Percentiles rank a stretch among this genome's conserved stretches.
Evolutionary conservation across 2,329 filamentous ascomycete genomes (phyloP).

Genomic region (Exophiala oligosperma): DNA sequence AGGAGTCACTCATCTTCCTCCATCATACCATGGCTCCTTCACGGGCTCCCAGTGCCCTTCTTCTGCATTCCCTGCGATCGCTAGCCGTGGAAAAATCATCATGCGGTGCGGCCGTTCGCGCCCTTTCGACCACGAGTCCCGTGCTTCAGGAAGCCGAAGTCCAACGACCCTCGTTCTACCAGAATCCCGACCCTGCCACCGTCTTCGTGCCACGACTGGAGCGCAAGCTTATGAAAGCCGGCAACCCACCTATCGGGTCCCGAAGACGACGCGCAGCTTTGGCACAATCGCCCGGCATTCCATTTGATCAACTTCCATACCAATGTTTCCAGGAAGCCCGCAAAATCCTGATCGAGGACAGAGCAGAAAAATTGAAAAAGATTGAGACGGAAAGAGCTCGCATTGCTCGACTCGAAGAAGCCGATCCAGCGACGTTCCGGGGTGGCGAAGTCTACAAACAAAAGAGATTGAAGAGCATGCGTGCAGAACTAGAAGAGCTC

Average conservation of each 20-base stretch:
- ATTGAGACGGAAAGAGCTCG: slow-evolving; percentile 68
- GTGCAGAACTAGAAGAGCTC: slow-evolving; percentile 69
- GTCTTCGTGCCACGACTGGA: slow-evolving; percentile 66
- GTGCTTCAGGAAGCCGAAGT: slow-evolving; percentile 36
- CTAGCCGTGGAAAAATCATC: slow-evolving; percentile 13
- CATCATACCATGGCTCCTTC: slow-evolving; percentile 24
- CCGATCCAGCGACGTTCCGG: slow-evolving; percentile 55
- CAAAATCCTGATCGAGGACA: slow-evolving; percentile 75
- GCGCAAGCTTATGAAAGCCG: slow-evolving; percentile 65
- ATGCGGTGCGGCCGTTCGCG: slow-evolving; percentile 1
- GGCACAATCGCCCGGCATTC: slow-evolving; percentile 64
- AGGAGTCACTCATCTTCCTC: not conserved
- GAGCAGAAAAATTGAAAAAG: slow-evolving; percentile 73
- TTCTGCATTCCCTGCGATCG: slow-evolving; percentile 26
- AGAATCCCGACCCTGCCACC: slow-evolving; percentile 62
- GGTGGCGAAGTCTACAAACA: slow-evolving; percentile 68
- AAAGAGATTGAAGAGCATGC: slow-evolving; percentile 67
- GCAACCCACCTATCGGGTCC: slow-evolving; percentile 75
- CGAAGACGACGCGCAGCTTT: slow-evolving; percentile 77
- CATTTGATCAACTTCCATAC: slow-evolving; percentile 92
- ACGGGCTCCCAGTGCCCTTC: slow-evolving; percentile 25
- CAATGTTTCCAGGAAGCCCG: slow-evolving; percentile 97
- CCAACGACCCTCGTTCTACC: slow-evolving; percentile 42
- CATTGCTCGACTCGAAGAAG: slow-evolving; percentile 66
- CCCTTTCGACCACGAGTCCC: slow-evolving; percentile 17